phyloP scores from a whole-genome alignment of 768 basidiomycete species.

The Dioszegia aurantiaca region DNA sequence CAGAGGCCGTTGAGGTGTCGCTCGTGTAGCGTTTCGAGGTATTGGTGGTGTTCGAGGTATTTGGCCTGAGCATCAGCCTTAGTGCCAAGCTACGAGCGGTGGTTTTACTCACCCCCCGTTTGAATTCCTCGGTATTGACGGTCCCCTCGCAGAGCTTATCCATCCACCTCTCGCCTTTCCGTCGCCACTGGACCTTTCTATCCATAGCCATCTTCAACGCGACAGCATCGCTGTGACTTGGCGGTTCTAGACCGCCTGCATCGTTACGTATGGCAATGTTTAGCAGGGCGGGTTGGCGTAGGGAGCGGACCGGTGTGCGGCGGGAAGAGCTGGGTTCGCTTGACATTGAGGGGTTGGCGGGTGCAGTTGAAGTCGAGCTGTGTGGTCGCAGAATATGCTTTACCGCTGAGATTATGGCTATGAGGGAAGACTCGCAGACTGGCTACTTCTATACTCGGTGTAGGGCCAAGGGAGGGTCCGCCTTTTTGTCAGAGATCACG shows the following conservation, averaged over 20 bases:
- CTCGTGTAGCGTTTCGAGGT: conserved; percentile 43
- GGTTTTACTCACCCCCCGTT: conserved; percentile 36
- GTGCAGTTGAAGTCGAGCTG: not conserved
- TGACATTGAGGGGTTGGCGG: not conserved
- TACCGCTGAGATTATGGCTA: not conserved
- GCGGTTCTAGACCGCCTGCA: conserved; percentile 8
- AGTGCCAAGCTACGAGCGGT: not conserved
- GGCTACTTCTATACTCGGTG: no score
- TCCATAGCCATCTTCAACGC: conserved; percentile 17
- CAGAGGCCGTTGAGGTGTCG: conserved; percentile 44
- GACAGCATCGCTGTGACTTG: conserved; percentile 17
- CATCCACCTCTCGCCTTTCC: conserved; percentile 44
- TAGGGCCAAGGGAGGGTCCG: no score
- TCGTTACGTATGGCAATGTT: conserved; percentile 7
- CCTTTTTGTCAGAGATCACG: no score
- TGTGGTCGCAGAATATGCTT: no score
- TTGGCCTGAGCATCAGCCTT: conserved; percentile 19
- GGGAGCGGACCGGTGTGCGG: conserved; percentile 9
- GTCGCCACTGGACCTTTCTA: conserved; percentile 26
- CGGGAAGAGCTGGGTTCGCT: conserved; percentile 8
- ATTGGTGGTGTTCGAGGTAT: conserved; percentile 41
- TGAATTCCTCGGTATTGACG: conserved; percentile 29
- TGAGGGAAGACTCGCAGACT: not conserved
- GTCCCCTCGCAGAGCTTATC: conserved; percentile 46
- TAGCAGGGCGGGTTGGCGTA: conserved; percentile 8